Conservation (phyloP, 768 basidiomycete genomes). For the Tricholoma saponaceum region DNA sequence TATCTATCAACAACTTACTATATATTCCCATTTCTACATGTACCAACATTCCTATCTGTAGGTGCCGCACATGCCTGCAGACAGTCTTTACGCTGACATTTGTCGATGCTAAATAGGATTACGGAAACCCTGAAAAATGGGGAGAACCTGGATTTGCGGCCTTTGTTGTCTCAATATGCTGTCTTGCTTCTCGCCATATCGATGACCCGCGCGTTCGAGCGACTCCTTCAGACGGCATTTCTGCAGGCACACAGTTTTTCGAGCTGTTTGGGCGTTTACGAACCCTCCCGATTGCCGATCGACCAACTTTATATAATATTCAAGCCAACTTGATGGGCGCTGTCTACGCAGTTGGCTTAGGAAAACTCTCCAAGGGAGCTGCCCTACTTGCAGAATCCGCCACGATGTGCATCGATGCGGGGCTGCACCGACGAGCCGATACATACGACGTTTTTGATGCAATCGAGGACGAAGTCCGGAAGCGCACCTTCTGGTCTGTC, state of each 20-base stretch:
- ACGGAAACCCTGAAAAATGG: constrained; percentile 93
- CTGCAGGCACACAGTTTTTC: constrained; percentile 89
- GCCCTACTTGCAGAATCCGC: constrained; percentile 82
- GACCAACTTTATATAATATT: constrained; percentile 88
- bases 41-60: constrained; percentile 83
- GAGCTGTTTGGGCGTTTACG: constrained; percentile 83
- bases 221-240: constrained; percentile 77
- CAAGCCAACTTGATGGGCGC: constrained; percentile 91
- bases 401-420: constrained; percentile 85
- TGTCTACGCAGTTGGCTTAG: constrained; percentile 88
- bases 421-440: constrained; percentile 83
- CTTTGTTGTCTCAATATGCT: constrained; percentile 91
- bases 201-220: constrained; percentile 88
- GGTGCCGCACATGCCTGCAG: constrained; percentile 18
- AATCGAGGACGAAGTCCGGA: constrained; percentile 87
- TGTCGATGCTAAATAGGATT: constrained; percentile 52
- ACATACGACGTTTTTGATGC: constrained; percentile 85
- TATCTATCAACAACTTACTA: constrained; percentile 93
- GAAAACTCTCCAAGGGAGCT: constrained; percentile 84
- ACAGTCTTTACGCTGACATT: constrained; percentile 13
- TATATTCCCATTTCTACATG: constrained; percentile 87
- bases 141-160: constrained; percentile 93
- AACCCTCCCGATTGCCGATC: constrained; percentile 85
- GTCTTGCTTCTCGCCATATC: constrained; percentile 86
- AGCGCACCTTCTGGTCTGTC: constrained; percentile 95